Percentiles rank a stretch among this genome's conserved stretches.
Conservation (phyloP, 257 asterid species). For the Scutellaria galericulata region DNA sequence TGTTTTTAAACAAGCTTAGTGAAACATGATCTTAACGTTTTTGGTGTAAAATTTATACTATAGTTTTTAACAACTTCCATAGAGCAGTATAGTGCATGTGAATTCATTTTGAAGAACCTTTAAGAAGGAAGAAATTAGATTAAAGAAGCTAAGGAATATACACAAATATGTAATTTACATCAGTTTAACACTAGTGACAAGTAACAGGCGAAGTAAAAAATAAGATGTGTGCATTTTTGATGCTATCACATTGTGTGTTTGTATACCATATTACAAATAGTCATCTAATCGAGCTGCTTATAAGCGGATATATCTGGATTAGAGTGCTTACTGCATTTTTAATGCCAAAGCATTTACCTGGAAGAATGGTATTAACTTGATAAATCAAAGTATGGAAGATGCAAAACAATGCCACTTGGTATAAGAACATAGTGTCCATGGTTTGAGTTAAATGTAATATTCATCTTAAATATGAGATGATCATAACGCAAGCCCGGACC, state of each 20-base stretch:
- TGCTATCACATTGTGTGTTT: not conserved
- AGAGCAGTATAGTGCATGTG: not conserved
- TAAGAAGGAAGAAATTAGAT: constrained; percentile 1
- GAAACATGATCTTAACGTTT: not conserved
- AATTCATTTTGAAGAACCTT: constrained; percentile 14
- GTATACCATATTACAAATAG: not conserved
- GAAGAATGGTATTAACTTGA: not conserved
- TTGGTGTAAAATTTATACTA: not conserved
- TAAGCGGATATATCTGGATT: too few species aligned
- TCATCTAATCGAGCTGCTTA: not conserved
- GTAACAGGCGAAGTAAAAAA: not conserved
- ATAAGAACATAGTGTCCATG: not conserved
- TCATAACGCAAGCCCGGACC: too few species aligned
- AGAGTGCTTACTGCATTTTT: too few species aligned
- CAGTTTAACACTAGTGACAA: not conserved
- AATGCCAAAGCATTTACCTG: not conserved
- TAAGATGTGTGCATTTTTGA: not conserved
- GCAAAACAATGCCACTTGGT: not conserved
- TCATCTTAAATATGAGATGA: not conserved
- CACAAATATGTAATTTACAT: not conserved
- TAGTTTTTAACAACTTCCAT: not conserved
- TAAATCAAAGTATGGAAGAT: not conserved
- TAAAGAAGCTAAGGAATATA: not conserved
- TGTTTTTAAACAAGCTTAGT: not conserved
- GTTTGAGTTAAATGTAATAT: not conserved